Percentiles rank a stretch among this genome's conserved stretches.
phyloP scores from a whole-genome alignment of 345 rosid genomes.

The Lagerstroemia speciosa region DNA sequence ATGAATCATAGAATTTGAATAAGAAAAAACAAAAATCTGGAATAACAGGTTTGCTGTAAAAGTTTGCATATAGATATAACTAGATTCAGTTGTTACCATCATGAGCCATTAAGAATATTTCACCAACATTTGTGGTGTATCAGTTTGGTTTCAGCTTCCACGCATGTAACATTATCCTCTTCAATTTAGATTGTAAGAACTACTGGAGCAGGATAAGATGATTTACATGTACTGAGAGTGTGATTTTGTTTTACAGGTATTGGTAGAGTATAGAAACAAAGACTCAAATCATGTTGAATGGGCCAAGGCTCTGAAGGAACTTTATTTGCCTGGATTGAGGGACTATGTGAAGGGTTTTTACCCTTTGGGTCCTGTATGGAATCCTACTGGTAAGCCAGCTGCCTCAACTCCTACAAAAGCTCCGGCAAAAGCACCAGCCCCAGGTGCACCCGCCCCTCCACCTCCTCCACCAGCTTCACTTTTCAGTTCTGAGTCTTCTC shows the following conservation, averaged over 20 bases:
- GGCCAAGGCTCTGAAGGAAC: conserved; percentile 95
- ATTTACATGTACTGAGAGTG: conserved; percentile 4
- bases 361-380: conserved; percentile 95
- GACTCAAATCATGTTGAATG: conserved; percentile 89
- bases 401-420: conserved; percentile 48
- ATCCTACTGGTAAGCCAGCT: conserved; percentile 41
- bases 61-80: neutral
- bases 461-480: conserved; percentile 75
- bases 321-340: conserved; percentile 81
- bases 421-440: conserved; percentile 46
- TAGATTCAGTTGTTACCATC: neutral
- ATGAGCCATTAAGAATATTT: neutral
- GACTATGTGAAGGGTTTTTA: conserved; percentile 79
- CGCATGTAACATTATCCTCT: neutral
- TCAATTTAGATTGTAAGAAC: neutral
- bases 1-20: neutral
- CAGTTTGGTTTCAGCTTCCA: neutral
- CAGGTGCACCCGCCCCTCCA: conserved; percentile 76
- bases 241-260: conserved; percentile 39
- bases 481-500: conserved; percentile 58
- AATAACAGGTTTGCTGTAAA: neutral
- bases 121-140: neutral
- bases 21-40: too few relatives aligned
- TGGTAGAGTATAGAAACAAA: conserved; percentile 77
- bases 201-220: too few relatives aligned